phyloP scores from a whole-genome alignment of 2,329 filamentous ascomycete species.

The Clarireedia homoeocarpa region DNA sequence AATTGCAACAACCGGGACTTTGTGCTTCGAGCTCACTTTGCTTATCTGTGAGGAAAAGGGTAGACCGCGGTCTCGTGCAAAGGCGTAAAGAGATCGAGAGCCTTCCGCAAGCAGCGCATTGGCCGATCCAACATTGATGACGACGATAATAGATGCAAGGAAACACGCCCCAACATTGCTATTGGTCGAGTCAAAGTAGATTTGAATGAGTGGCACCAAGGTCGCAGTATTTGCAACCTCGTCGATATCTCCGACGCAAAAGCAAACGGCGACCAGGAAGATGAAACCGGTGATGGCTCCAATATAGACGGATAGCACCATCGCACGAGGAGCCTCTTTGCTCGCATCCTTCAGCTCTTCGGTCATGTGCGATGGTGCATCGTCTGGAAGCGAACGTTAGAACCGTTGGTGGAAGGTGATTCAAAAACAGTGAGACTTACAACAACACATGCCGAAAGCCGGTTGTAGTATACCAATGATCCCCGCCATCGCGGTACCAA shows the following conservation, averaged over 20 bases:
- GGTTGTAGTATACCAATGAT: constrained; percentile 47
- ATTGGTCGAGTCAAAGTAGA: constrained; percentile 40
- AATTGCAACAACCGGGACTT: constrained; percentile 43
- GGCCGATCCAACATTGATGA: constrained; percentile 33
- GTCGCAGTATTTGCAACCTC: constrained; percentile 35
- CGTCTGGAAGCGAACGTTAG: constrained; percentile 10
- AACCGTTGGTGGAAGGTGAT: not conserved
- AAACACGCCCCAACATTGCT: constrained; percentile 38
- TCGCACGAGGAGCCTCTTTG: constrained; percentile 41
- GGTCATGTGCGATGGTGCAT: constrained; percentile 43
- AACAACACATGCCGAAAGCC: constrained; percentile 47
- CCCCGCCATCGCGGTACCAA: constrained; percentile 40
- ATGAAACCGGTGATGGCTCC: constrained; percentile 40
- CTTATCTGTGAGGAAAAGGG: constrained; percentile 41
- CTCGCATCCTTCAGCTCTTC: constrained; percentile 46
- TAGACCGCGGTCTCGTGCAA: constrained; percentile 44
- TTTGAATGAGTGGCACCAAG: constrained; percentile 41
- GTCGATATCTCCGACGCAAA: constrained; percentile 43
- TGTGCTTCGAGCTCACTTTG: constrained; percentile 37
- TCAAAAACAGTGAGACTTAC: constrained; percentile 13
- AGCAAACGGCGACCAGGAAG: constrained; percentile 41
- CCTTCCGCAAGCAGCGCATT: constrained; percentile 32
- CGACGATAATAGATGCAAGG: constrained; percentile 38
- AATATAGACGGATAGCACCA: constrained; percentile 39
- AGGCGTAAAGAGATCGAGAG: constrained; percentile 35